Evolutionary conservation across 768 basidiomycete genomes (phyloP).

Genomic region (Tephrocybe sp.): DNA sequence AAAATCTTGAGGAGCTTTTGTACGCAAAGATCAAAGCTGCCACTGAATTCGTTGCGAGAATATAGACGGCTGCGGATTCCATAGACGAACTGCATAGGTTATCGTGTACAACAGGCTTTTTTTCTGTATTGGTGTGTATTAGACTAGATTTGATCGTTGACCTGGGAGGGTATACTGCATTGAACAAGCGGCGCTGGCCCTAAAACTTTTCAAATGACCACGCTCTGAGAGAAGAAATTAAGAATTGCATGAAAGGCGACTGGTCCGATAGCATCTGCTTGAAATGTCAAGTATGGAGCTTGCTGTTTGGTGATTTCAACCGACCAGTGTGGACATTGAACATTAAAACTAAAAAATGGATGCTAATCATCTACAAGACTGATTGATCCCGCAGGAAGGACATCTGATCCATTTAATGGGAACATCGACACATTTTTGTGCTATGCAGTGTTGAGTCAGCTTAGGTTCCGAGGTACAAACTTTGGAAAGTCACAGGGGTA

Average conservation of each 20-base stretch:
- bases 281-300: too few species aligned
- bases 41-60: neutral
- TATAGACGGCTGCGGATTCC: neutral
- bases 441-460: slow-evolving; percentile 30
- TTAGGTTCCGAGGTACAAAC: neutral
- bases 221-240: slow-evolving; percentile 27
- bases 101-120: neutral
- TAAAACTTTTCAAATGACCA: slow-evolving; percentile 23
- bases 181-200: neutral
- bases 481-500: slow-evolving; percentile 44
- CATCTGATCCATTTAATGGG: slow-evolving; percentile 32
- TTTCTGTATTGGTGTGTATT: too few species aligned
- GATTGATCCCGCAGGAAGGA: slow-evolving; percentile 10
- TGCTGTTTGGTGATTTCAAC: slow-evolving; percentile 8
- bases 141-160: too few species aligned
- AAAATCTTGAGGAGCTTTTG: slow-evolving; percentile 25
- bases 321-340: slow-evolving; percentile 60
- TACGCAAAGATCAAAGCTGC: slow-evolving; percentile 8
- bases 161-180: too few species aligned
- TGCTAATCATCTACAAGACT: slow-evolving; percentile 14
- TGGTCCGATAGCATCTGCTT: slow-evolving; percentile 68
- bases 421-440: slow-evolving; percentile 59
- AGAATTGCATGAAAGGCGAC: slow-evolving; percentile 68
- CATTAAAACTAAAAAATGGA: slow-evolving; percentile 30
- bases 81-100: neutral